Evolutionary conservation across 148 eudicot species (phyloP).

Genomic region (Camellia japonica): DNA sequence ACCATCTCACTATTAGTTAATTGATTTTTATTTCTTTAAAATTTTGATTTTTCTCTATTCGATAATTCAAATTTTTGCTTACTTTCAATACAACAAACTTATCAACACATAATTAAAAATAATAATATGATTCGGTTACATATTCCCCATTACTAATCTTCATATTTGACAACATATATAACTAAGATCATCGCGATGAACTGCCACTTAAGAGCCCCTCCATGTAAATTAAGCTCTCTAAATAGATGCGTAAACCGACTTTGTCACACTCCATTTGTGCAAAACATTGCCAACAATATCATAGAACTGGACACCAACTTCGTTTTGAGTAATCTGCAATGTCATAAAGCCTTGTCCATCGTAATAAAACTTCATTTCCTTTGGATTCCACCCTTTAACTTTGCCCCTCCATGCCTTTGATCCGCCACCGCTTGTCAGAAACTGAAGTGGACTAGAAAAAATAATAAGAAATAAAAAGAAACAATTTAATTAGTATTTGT

Average conservation of each 20-base stretch:
- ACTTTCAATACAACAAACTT: no score
- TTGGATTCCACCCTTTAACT: conserved; percentile 28
- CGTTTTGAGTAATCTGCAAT: conserved; percentile 34
- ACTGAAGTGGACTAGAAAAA: conserved; percentile 57
- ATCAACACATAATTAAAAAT: no score
- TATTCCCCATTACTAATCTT: neutral
- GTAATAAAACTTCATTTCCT: conserved; percentile 56
- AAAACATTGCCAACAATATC: conserved; percentile 55
- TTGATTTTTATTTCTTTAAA: no score
- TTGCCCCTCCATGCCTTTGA: conserved; percentile 91
- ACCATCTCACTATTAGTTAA: no score
- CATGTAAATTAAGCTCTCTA: neutral
- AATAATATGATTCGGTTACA: no score
- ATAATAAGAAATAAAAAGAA: neutral
- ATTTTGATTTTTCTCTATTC: neutral
- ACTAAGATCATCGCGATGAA: no score
- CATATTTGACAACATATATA: no score
- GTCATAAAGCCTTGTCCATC: conserved; percentile 96
- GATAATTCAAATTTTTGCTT: no score
- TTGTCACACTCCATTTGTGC: conserved; percentile 56
- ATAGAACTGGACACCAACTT: conserved; percentile 41
- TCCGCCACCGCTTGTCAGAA: conserved; percentile 83
- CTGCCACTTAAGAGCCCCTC: neutral
- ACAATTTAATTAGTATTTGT: neutral
- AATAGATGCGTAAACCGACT: conserved; percentile 10